A percentile compares a stretch with the other conserved stretches of the same genome.
Evolutionary conservation across 2,329 filamentous ascomycete species (phyloP).

Genomic region (Aspergillus floridensis): DNA sequence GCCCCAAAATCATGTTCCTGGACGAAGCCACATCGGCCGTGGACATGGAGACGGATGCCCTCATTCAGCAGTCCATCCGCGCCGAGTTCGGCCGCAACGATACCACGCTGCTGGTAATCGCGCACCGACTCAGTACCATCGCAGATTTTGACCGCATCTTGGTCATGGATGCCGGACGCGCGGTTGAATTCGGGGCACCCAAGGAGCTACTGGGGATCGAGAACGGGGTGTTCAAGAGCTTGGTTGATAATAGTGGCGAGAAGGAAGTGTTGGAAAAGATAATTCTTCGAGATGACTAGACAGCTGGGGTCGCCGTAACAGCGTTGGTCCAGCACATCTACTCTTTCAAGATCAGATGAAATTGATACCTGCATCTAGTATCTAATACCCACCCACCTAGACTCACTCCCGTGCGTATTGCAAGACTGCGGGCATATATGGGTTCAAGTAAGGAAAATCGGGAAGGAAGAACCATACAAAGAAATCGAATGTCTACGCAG

Average conservation of each 20-base stretch:
- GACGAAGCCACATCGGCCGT: constrained; percentile 79
- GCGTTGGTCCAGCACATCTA: too few relatives aligned
- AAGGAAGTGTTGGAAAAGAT: not conserved
- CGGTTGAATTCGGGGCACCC: constrained; percentile 67
- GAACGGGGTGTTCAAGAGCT: not conserved
- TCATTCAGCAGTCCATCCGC: constrained; percentile 72
- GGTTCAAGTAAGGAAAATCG: too few relatives aligned
- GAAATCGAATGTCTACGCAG: too few relatives aligned
- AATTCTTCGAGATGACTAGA: not conserved
- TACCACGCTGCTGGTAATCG: constrained; percentile 70
- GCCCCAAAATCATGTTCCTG: constrained; percentile 74
- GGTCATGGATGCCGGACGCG: constrained; percentile 66
- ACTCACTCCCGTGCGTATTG: too few relatives aligned
- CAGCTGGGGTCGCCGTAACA: too few relatives aligned
- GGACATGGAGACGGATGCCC: constrained; percentile 71
- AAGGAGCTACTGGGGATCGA: constrained; percentile 53
- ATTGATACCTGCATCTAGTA: too few relatives aligned
- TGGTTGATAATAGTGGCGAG: constrained; percentile 1
- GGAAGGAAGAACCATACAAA: too few relatives aligned
- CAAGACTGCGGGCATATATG: too few relatives aligned
- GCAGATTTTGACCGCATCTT: constrained; percentile 74
- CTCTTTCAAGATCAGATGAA: too few relatives aligned
- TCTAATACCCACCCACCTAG: too few relatives aligned
- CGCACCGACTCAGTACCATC: constrained; percentile 72
- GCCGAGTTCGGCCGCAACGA: constrained; percentile 63